Base-by-base conservation (phyloP, 1,139 yeast genomes). In the Geotrichum bryndzae region DNA sequence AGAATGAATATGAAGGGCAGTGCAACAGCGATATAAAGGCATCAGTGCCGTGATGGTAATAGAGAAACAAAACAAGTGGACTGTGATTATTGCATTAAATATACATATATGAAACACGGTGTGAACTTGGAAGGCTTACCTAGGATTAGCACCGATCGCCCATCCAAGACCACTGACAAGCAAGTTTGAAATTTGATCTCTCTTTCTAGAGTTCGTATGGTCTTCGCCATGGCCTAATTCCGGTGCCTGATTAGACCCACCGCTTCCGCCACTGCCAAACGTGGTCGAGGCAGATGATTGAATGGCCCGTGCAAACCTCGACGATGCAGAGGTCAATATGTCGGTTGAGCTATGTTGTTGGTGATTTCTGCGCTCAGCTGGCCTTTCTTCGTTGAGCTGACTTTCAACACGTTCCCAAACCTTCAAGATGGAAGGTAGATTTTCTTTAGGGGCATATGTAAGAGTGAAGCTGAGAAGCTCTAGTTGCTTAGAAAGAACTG, bases 91-190 rank as follows among this genome's bases (percentile, higher is more conserved):
- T 18, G 29, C 29, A 27, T 27, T 48, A 13, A 11, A 46, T n/a
- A 48, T 48, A 48, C 29, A 15, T 48, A 27, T 48, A 13, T 22
- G 23, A 22, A 27, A 18, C 15, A 48, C 53, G 2, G 3, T 10
- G 22, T 51, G 10, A 23, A 51, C 4, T 13, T 29, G 7, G 3
- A 11, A 51, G 23, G 46, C 6, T 51, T 52, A 62, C 48, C 61
- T 55, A 48, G 65, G 66, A 57, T 76, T 79, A 2, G 88, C 88
- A 4, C 88, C 88, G 65, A 84, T 82, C 0, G 87, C 88, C 88
- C 88, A 84, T 1, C 87, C 88, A 55, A 84, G 73, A 0, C 88
- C 87, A 48, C 83, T 78, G 0, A 82, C 86, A 61, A 84, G 75
- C 63, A 84, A 70, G 64, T 79, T 81, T 5, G 84, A 80, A 7